Percentiles rank a stretch among this genome's conserved stretches.
Conservation (phyloP, 1,139 yeast species). For the Sugiyamaella castrensis region DNA sequence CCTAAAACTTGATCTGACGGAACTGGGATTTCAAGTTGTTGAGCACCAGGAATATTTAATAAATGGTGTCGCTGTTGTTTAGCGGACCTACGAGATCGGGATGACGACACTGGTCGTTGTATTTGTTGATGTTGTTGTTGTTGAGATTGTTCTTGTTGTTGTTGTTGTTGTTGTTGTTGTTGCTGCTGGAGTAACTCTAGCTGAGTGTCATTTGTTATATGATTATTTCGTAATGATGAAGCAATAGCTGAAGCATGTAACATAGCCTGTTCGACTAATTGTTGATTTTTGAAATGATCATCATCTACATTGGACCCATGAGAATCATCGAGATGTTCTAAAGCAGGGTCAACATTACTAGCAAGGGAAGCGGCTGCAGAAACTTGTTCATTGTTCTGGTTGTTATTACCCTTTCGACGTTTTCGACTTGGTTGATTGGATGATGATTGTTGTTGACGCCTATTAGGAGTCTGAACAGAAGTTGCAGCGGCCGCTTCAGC, state of each 20-base stretch:
- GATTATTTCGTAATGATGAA: constrained; percentile 19
- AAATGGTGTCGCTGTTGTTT: not conserved
- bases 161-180: constrained; percentile 2
- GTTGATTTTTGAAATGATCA: constrained; percentile 22
- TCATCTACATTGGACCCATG: constrained; percentile 11
- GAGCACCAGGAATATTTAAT: constrained; percentile 1
- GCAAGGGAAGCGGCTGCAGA: constrained; percentile 1
- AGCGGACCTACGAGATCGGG: not conserved
- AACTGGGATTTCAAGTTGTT: not conserved
- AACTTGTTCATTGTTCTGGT: not conserved
- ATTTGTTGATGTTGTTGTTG: too few relatives aligned
- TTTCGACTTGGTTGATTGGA: not conserved
- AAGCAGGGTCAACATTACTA: constrained; percentile 24
- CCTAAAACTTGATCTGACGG: constrained; percentile 1
- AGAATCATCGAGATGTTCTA: constrained; percentile 21
- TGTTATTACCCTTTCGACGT: constrained; percentile 7
- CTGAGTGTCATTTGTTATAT: not conserved
- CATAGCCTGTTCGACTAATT: constrained; percentile 30
- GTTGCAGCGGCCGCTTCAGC: constrained; percentile 9
- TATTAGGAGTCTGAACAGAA: not conserved
- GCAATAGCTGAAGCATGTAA: constrained; percentile 32
- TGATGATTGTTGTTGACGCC: constrained; percentile 4
- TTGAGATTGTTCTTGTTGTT: not conserved
- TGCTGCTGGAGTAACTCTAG: not conserved
- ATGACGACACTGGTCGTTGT: not conserved